Evolutionary conservation across 768 basidiomycete genomes (phyloP), one percentile per base, ranked within the genome.

Genomic region (Clitopilus hobsonii): DNA sequence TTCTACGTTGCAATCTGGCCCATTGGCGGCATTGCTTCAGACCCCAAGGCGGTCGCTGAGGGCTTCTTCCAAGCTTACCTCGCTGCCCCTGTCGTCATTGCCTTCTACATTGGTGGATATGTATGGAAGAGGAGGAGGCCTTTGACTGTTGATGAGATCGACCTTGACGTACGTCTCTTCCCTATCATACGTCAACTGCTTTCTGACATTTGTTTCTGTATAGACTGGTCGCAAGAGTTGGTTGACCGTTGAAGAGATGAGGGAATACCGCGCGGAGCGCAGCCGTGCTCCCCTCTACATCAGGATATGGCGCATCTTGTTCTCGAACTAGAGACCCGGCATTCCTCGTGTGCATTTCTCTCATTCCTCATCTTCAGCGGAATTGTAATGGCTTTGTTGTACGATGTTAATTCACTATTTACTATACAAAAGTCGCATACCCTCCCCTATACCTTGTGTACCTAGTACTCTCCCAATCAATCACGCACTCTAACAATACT

Each of bases 1-100:
- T 77, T 78, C 64, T 78, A 78, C 56, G 68, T 74, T 28, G 73
- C 74, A 20, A 59, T 76, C 41, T 74, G 70, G 67, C 74, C 75
- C 11, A 63, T 76, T 49, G 74, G 74, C 38, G 73, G 71, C 2
- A 69, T 69, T 63, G 57, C 65, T 6, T 49, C 54, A 2, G 58
- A 65, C 38, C 63, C 71, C 16, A 55, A 49, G 2, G 59, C 52
- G 5, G 66, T 73, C n/a, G 75, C 68, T 1, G 52, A 68, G 38
- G 52, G 49, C 5, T 77, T 78, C 71, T 77, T 78, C 67, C 48
- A 71, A 38, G 53, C 63, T n/a, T 76, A 73, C 59, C 75, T 78
- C 48, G 76, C 72, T 22, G 58, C 67, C 20, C 74, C 73, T 26
- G 65, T 78, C 32, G 66, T 76, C 63, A 68, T 78, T 41, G 36